These are phyloP conservation scores for Leccinum fuscescens DNA, from an alignment of 1,284 basidiomycete genomes.

Conservation along the genomic window DNA sequence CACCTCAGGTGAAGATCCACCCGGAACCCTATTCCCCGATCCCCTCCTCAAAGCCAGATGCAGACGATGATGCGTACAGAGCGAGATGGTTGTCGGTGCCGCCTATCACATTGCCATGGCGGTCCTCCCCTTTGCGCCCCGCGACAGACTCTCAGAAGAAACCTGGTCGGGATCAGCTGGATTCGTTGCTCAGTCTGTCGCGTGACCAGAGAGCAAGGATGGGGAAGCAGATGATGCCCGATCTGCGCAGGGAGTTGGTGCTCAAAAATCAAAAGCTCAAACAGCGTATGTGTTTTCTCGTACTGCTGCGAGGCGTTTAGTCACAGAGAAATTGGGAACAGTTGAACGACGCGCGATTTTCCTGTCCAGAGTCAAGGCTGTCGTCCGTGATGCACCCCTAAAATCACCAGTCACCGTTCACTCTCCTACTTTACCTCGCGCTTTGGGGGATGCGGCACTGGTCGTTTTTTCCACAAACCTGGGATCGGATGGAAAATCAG, in stretches of 20 bases:
- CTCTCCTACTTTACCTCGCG: slow-evolving; percentile 65
- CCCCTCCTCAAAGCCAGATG: slow-evolving; percentile 28
- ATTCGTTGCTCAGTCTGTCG: slow-evolving; percentile 57
- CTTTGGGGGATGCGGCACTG: slow-evolving; percentile 36
- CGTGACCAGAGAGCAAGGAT: slow-evolving; percentile 49
- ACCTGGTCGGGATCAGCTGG: slow-evolving; percentile 61
- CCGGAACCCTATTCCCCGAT: slow-evolving; percentile 65
- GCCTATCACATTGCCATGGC: slow-evolving; percentile 40
- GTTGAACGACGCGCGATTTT: slow-evolving; percentile 74
- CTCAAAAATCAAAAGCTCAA: slow-evolving; percentile 70
- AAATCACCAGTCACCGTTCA: slow-evolving; percentile 71
- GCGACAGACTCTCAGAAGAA: slow-evolving; percentile 45
- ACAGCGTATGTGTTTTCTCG: slow-evolving; percentile 51
- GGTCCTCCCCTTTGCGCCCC: slow-evolving; percentile 53
- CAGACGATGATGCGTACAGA: slow-evolving; percentile 50
- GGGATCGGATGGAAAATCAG: slow-evolving; percentile 66
- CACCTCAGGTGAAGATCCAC: slow-evolving; percentile 36
- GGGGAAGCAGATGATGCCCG: slow-evolving; percentile 47
- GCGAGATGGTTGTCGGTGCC: slow-evolving; percentile 59
- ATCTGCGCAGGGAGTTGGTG: slow-evolving; percentile 72
- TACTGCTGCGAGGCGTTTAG: background rate
- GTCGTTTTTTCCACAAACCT: slow-evolving; percentile 30
- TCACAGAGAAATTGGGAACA: slow-evolving; percentile 28
- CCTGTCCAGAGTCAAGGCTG: slow-evolving; percentile 65
- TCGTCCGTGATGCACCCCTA: slow-evolving; percentile 61